Base-by-base conservation (phyloP, 2,329 filamentous ascomycete genomes). In the Venturiaceae sp. region DNA sequence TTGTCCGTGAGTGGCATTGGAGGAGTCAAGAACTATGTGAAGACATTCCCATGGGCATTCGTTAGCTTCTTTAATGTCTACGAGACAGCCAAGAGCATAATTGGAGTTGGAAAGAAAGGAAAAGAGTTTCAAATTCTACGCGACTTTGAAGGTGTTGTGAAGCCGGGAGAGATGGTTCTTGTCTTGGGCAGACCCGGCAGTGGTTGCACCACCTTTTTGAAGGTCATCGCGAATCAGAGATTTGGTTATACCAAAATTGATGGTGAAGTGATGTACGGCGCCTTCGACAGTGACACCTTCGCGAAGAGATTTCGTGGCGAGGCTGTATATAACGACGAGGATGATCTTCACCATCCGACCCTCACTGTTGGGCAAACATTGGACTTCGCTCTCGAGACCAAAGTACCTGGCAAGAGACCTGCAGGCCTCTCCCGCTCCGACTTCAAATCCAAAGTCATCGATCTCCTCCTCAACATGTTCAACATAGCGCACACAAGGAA, bases 311-410 rank as follows among this genome's bases (percentile, higher is more conserved):
- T 90, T 69, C 82, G 89, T 32, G 89, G 89, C 55, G 89, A 95
- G 73, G 86, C 88, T 0, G 85, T 92, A 4, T 95, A 95, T 75
- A 92, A 90, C 66, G 84, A 88, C 64, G 88, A 92, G 69, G 90
- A 95, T 63, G 91, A 96, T 64, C 79, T 92, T 23, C 90, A 96
- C 65, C 86, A 91, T 64, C 83, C 91, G 0, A 94, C 89, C 0
- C 77, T 96, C 26, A 94, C 90, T 0, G 92, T 96, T 2, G 87
- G 88, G 58, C 90, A 96, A 69, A 96, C 92, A 0, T 80, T 96
- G 0, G 85, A 83, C 0, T 96, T 96, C 67, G 91, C 91, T 0
- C 75, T 95, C 3, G 88, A 94, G 66, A 88, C 86, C 33, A 95
- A 95, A 73, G 86, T 89, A 14, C 90, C 92, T 5, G 85, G 87